phyloP scores from a whole-genome alignment of 768 basidiomycete genomes.

The Tricholoma flavovirens region DNA sequence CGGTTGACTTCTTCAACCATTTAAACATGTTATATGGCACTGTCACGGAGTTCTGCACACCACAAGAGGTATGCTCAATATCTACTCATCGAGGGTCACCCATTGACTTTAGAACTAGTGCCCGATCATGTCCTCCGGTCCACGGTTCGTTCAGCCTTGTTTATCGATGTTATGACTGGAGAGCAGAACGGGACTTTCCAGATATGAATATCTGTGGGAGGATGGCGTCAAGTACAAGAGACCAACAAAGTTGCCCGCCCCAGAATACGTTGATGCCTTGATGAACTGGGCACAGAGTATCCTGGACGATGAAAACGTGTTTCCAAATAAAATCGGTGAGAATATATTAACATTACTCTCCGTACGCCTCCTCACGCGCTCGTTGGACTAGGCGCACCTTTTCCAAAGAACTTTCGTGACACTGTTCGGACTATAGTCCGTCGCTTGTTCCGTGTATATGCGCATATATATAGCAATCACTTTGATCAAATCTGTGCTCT shows the following conservation, averaged over 20 bases:
- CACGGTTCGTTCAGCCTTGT: conserved; percentile 49
- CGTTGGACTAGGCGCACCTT: conserved; percentile 67
- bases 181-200: conserved; percentile 21
- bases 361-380: not conserved
- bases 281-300: conserved; percentile 98
- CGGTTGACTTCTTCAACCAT: conserved; percentile 99
- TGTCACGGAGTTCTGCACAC: conserved; percentile 95
- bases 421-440: conserved; percentile 90
- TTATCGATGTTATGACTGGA: not conserved
- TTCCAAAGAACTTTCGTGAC: conserved; percentile 84
- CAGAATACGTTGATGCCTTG: conserved; percentile 93
- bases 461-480: conserved; percentile 98
- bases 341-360: not conserved
- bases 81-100: not conserved
- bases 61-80: conserved; percentile 60
- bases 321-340: conserved; percentile 92
- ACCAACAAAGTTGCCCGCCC: conserved; percentile 91
- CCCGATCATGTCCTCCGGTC: conserved; percentile 95
- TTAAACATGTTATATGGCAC: conserved; percentile 99
- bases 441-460: conserved; percentile 93
- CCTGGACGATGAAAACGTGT: conserved; percentile 86
- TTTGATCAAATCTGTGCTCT: conserved; percentile 98
- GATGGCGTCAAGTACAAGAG: conserved; percentile 82
- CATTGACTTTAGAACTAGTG: conserved; percentile 43
- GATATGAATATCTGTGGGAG: conserved; percentile 95